A percentile compares a stretch with the other conserved stretches of the same genome.
These are phyloP conservation scores for Sporothrix brasiliensis DNA, from an alignment of 2,329 filamentous ascomycete species.

Conservation along the genomic window DNA sequence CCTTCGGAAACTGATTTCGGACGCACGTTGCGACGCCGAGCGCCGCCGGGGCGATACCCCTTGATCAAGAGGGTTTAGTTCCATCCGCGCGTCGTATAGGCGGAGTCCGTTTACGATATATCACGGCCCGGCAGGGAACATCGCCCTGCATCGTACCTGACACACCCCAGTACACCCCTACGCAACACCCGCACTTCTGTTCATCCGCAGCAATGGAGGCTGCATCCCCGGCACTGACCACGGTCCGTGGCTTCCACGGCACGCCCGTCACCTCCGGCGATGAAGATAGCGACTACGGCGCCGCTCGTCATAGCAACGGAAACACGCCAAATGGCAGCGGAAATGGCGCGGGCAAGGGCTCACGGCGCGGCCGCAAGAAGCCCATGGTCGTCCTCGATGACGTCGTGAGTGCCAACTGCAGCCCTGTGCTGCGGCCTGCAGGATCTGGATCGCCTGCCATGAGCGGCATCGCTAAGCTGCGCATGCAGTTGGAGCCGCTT, in stretches of 20 bases:
- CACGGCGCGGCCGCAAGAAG: conserved; percentile 46
- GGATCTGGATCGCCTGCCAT: conserved; percentile 58
- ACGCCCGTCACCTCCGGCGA: conserved; percentile 59
- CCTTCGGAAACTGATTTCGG: conserved; percentile 54
- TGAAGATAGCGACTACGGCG: conserved; percentile 58
- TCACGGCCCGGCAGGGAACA: conserved; percentile 1
- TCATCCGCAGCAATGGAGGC: conserved; percentile 49
- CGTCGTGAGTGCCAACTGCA: conserved; percentile 65
- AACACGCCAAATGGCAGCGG: neutral
- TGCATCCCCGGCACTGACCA: conserved; percentile 55
- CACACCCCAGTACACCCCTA: neutral
- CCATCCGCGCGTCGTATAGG: conserved; percentile 13
- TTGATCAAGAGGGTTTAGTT: conserved; percentile 28
- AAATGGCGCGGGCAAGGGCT: conserved; percentile 39
- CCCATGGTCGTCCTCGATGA: conserved; percentile 53
- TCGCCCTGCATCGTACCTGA: neutral
- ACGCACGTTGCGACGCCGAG: conserved; percentile 61
- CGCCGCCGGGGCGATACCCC: conserved; percentile 55
- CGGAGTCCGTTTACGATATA: neutral
- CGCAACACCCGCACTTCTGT: neutral
- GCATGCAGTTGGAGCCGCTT: conserved; percentile 77
- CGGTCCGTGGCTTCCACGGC: conserved; percentile 60
- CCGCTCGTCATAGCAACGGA: conserved; percentile 13
- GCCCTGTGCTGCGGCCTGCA: conserved; percentile 57
- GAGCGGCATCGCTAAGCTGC: conserved; percentile 80